Percentiles rank a stretch among this genome's conserved stretches.
Evolutionary conservation across 495 filamentous ascomycete species (phyloP).

Genomic region (Clohesyomyces aquaticus): DNA sequence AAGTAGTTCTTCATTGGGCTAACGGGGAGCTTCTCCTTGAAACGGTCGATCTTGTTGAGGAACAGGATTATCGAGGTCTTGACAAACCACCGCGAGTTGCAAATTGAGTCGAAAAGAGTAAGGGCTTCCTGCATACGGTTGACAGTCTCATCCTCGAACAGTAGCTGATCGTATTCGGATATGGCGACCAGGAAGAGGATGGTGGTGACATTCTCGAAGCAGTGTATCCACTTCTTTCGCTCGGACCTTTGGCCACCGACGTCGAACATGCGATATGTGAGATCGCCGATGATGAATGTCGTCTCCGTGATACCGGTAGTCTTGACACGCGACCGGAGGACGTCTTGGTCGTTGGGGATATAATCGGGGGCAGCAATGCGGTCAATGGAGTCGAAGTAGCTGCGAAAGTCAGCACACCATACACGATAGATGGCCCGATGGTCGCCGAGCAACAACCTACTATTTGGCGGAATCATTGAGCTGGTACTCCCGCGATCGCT

Average conservation of each 20-base stretch:
- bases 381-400: slow-evolving; percentile 90
- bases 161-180: slow-evolving; percentile 94
- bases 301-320: slow-evolving; percentile 98
- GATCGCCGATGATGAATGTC: slow-evolving; percentile 87
- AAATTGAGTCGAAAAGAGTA: slow-evolving; percentile 96
- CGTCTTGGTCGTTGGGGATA: slow-evolving; percentile 94
- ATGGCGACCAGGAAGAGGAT: slow-evolving; percentile 94
- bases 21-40: slow-evolving; percentile 78
- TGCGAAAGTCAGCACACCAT: slow-evolving; percentile 47
- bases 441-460: slow-evolving; percentile 57
- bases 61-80: slow-evolving; percentile 96
- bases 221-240: slow-evolving; percentile 99
- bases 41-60: slow-evolving; percentile 98
- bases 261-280: slow-evolving; percentile 99
- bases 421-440: slow-evolving; percentile 24
- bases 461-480: slow-evolving; percentile 94
- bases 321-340: slow-evolving; percentile 86
- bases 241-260: slow-evolving; percentile 97
- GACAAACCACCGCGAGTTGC: slow-evolving; percentile 97
- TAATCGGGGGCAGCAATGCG: slow-evolving; percentile 85
- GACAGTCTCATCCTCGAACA: slow-evolving; percentile 96
- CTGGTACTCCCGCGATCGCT: slow-evolving; percentile 92
- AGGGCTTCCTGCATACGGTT: slow-evolving; percentile 99
- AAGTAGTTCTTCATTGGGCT: slow-evolving; percentile 90
- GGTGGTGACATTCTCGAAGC: slow-evolving; percentile 95